Base-by-base conservation (phyloP, 2,329 filamentous ascomycete species). In the Boeremia lycopersici region DNA sequence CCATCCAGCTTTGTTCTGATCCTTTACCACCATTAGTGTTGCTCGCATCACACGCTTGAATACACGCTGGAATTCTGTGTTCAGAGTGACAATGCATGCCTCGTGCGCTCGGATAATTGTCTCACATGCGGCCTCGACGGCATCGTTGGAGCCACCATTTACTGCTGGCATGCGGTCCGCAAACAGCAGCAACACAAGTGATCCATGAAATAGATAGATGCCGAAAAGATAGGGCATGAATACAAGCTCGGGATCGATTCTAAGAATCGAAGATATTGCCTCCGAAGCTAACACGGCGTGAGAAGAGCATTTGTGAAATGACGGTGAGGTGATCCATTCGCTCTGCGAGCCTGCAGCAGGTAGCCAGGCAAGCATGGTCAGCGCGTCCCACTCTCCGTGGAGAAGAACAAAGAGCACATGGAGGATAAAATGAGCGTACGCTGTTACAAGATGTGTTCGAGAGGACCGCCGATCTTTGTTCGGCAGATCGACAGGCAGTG, bases 161-260 rank as follows among this genome's bases (percentile, higher is more conserved):
- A 47, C 44, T 10, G 44, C 44, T 25, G 44, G 44, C 44, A 47
- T 47, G 26, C 44, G 44, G 25, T 47, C 44, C 11, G 44, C 44
- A 8, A 47, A 47, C 3, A 47, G 26, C 7, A 47, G 26, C 9
- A 47, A 19, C 6, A 47, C 44, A n/a, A 47, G 44, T 12, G 44
- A 47, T 11, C 44, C 44, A n/a, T 47, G 44, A 6, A 47, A 47
- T 4, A 47, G 17, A 15, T 47, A 47, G 15, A 47, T 47, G 17
- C 44, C 44, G 13, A 47, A 47, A 15, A 47, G 17, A n/a, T 47
- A 47, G 3, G 44, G 44, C 44, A 47, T 47, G 26, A 47, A 47
- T n/a, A 47, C 31, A 10, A 47, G 44, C 26, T 47, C 44, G 13
- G 44, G 33, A 13, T 47, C 44, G 17, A 47, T 31, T 2, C 25